Percentiles rank a stretch among this genome's conserved stretches.
These are phyloP conservation scores for Aspergillus sp. DNA, from an alignment of 2,329 filamentous ascomycete genomes.

Conservation along the genomic window DNA sequence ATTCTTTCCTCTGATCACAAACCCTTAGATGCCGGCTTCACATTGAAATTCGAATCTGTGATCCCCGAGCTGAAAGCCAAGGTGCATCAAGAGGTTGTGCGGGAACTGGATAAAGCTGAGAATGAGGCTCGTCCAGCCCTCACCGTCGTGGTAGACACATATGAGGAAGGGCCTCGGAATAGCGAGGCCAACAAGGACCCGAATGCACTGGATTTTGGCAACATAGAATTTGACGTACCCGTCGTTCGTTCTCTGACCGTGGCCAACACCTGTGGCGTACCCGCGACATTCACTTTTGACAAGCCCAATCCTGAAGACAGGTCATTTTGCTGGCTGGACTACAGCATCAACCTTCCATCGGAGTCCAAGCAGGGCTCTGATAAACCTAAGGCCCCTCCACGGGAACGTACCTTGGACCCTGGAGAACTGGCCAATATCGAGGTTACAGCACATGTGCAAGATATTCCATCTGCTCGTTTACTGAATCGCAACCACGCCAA, in stretches of 20 bases:
- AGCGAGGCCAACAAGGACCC: conserved; percentile 24
- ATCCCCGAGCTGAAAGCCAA: conserved; percentile 75
- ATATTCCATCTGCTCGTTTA: conserved; percentile 54
- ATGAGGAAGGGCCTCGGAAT: conserved; percentile 30
- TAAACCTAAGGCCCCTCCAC: conserved; percentile 18
- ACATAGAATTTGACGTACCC: conserved; percentile 59
- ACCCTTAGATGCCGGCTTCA: conserved; percentile 75
- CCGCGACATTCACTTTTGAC: conserved; percentile 72
- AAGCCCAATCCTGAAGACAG: conserved; percentile 49
- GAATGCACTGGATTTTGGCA: conserved; percentile 68
- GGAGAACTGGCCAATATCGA: conserved; percentile 71
- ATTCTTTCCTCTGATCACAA: conserved; percentile 95
- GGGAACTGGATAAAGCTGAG: conserved; percentile 80
- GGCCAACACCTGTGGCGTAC: conserved; percentile 81
- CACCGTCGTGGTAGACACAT: conserved; percentile 68
- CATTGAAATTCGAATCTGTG: conserved; percentile 75
- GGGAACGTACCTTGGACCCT: conserved; percentile 64
- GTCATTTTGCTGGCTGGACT: conserved; percentile 60
- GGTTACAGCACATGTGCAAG: conserved; percentile 59
- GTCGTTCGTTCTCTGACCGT: conserved; percentile 66
- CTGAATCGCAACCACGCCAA: conserved; percentile 60
- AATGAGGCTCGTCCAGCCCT: conserved; percentile 80
- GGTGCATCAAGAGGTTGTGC: conserved; percentile 76
- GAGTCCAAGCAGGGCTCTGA: conserved; percentile 31
- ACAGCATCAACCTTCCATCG: conserved; percentile 52